Evolutionary conservation across 345 rosid species (phyloP).

Genomic region (Eucalyptus polybractea): DNA sequence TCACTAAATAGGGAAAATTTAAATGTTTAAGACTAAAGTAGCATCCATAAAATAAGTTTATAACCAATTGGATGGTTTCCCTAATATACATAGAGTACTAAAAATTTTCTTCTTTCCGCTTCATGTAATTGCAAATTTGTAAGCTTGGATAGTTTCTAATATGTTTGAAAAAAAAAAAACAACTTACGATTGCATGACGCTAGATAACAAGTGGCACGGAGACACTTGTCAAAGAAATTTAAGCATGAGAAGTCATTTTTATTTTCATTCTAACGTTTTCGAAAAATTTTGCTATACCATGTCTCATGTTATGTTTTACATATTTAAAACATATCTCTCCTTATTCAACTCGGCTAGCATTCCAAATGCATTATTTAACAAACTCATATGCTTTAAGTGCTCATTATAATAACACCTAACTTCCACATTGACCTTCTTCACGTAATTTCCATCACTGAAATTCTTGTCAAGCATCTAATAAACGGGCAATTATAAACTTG

Average conservation of each 20-base stretch:
- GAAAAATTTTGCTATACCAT: not conserved
- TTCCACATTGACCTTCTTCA: not conserved
- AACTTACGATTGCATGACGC: not conserved
- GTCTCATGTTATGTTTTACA: not conserved
- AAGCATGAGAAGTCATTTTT: not conserved
- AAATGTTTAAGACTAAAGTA: not conserved
- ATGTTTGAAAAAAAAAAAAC: not conserved
- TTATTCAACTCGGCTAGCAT: not conserved
- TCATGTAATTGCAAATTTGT: not conserved
- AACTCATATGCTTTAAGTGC: not conserved
- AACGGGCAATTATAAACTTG: not conserved
- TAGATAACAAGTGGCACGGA: not conserved
- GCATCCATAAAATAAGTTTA: not conserved
- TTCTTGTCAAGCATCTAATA: not conserved
- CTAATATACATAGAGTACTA: not conserved
- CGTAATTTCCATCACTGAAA: not conserved
- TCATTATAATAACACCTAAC: not conserved
- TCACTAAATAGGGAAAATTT: not conserved
- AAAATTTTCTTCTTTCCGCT: not conserved
- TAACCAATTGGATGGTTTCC: rapidly evolving
- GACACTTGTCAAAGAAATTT: not conserved
- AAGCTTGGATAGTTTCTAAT: not conserved
- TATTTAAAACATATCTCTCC: not conserved
- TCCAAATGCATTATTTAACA: not conserved
- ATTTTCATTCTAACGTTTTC: not conserved